phyloP scores from a whole-genome alignment of 805 yeast genomes.

The Candida tibetensis region DNA sequence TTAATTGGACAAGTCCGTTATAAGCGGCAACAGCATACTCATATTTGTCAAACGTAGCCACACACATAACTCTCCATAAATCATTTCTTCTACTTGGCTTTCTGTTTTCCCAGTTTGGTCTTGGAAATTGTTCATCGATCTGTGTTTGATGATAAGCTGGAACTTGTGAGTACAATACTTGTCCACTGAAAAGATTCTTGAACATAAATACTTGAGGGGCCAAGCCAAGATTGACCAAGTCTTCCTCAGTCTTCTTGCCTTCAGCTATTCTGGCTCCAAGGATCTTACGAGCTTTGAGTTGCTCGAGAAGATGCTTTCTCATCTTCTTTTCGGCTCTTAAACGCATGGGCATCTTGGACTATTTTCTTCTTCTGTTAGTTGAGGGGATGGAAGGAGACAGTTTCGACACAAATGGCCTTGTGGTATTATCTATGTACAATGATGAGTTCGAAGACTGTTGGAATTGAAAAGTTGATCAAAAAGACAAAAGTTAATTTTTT shows the following conservation, averaged over 20 bases:
- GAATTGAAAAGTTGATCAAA: background rate
- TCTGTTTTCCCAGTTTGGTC: slow-evolving; percentile 89
- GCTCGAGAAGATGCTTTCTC: slow-evolving; percentile 47
- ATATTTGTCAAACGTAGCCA: slow-evolving; percentile 61
- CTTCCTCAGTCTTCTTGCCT: slow-evolving; percentile 32
- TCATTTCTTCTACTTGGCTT: slow-evolving; percentile 79
- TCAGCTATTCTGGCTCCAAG: slow-evolving; percentile 43
- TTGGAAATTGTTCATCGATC: slow-evolving; percentile 65
- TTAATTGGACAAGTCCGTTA: slow-evolving; percentile 68
- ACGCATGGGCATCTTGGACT: slow-evolving; percentile 33
- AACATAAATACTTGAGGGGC: slow-evolving; percentile 85
- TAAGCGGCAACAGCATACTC: slow-evolving; percentile 70
- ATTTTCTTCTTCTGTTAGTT: slow-evolving; percentile 3
- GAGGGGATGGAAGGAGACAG: background rate
- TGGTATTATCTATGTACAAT: background rate
- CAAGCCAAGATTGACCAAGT: slow-evolving; percentile 47
- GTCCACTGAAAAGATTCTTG: slow-evolving; percentile 85
- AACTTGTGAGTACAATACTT: slow-evolving; percentile 83
- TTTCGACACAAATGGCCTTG: background rate
- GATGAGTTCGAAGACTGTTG: background rate
- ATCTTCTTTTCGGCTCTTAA: slow-evolving; percentile 45
- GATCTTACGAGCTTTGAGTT: slow-evolving; percentile 40
- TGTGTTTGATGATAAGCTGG: slow-evolving; percentile 62
- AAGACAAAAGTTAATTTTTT: background rate
- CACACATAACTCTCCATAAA: slow-evolving; percentile 88